These are phyloP conservation scores for Dalechampia spathulata DNA, from an alignment of 441 rosid species.

Conservation along the genomic window DNA sequence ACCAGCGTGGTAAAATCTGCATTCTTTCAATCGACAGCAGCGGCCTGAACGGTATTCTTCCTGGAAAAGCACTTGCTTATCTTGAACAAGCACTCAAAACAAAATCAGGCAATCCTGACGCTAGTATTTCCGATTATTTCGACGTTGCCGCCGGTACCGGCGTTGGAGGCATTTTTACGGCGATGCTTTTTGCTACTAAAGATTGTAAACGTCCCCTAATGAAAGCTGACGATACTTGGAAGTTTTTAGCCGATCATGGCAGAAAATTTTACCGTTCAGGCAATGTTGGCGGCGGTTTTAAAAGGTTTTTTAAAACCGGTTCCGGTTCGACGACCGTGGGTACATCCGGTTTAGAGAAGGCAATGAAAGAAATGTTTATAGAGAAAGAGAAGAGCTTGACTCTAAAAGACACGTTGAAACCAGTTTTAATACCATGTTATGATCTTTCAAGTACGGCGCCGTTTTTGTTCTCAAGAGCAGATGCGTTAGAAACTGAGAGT, in stretches of 20 bases:
- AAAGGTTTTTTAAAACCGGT: constrained; percentile 41
- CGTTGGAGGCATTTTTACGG: constrained; percentile 77
- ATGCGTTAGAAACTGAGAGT: constrained; percentile 80
- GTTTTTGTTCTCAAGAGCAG: constrained; percentile 88
- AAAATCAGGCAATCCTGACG: constrained; percentile 83
- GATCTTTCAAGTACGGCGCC: constrained; percentile 82
- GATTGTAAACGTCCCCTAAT: constrained; percentile 63
- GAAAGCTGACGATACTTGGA: constrained; percentile 82
- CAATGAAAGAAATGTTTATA: constrained; percentile 55
- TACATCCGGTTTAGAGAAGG: constrained; percentile 46
- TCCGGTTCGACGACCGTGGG: constrained; percentile 34
- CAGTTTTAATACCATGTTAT: constrained; percentile 80
- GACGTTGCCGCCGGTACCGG: constrained; percentile 93
- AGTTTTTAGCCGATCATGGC: constrained; percentile 62
- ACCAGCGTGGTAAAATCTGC: constrained; percentile 87
- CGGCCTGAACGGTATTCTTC: constrained; percentile 75
- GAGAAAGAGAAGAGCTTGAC: constrained; percentile 47
- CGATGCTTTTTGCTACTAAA: constrained; percentile 76
- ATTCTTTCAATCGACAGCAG: constrained; percentile 73
- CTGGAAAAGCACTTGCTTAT: constrained; percentile 77
- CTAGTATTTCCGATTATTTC: constrained; percentile 79
- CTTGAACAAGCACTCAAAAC: constrained; percentile 66
- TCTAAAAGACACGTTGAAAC: constrained; percentile 79
- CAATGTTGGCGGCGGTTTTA: constrained; percentile 25
- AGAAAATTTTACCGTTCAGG: constrained; percentile 45